Conservation (phyloP, 2,329 filamentous ascomycete genomes). For the Clarireedia paspali region DNA sequence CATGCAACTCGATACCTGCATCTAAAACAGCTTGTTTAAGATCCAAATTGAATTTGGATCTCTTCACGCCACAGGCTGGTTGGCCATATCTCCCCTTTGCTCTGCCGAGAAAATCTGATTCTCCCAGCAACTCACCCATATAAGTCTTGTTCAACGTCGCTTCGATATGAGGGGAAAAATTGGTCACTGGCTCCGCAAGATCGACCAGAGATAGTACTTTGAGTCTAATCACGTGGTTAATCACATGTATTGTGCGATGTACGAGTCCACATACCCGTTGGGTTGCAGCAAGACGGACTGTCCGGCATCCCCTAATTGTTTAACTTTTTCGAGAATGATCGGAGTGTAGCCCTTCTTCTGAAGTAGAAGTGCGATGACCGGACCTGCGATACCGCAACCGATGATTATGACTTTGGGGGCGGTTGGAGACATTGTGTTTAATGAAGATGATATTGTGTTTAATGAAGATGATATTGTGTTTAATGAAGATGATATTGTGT, state of each 20-base stretch:
- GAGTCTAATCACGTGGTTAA: slow-evolving; percentile 1
- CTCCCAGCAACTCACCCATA: neutral
- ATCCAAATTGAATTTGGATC: slow-evolving; percentile 1
- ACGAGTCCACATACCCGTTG: slow-evolving; percentile 3
- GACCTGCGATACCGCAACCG: slow-evolving; percentile 12
- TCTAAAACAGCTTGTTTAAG: slow-evolving; percentile 1
- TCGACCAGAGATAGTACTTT: slow-evolving; percentile 3
- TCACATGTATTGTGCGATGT: neutral
- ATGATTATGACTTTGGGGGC: slow-evolving; percentile 9
- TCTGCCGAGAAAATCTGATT: neutral
- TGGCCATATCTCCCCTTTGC: slow-evolving; percentile 8
- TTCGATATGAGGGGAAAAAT: neutral
- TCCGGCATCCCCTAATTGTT: slow-evolving; percentile 3
- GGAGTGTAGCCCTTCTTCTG: slow-evolving; percentile 13
- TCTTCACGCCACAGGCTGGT: slow-evolving; percentile 8
- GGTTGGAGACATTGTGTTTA: neutral
- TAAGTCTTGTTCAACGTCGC: neutral
- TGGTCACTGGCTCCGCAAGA: neutral
- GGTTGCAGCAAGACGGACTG: slow-evolving; percentile 6
- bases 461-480: neutral
- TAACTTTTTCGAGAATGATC: slow-evolving; percentile 11
- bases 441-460: too few relatives aligned
- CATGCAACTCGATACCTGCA: slow-evolving; percentile 1
- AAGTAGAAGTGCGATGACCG: slow-evolving; percentile 11
- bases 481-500: too few relatives aligned